Base-by-base conservation (phyloP, 495 filamentous ascomycete species). In the Penicillium roqueforti region DNA sequence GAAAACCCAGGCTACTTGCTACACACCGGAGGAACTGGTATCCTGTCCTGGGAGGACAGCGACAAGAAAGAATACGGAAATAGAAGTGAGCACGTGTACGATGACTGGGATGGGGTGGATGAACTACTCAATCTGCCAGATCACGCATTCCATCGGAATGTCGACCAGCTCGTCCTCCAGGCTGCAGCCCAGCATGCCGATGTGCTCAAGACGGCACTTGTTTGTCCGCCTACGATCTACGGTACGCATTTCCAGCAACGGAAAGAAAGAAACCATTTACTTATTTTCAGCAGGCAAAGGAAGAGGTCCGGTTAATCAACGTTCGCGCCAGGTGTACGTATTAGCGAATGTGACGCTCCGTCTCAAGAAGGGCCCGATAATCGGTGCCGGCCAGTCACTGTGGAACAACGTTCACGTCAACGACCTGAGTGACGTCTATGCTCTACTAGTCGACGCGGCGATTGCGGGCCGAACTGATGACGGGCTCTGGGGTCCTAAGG, bases 221-320 rank as follows among this genome's bases (percentile, higher is more conserved):
- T 91, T 13, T 87, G 80, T 38, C 87, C 88, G 3, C 85, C 87
- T 1, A 83, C 79, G 6, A 91, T 92, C 62, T 91, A 91, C 66
- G 88, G 87, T 45, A 55, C 39, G 45, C 11, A 22, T 39, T 45
- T 14, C n/a, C 14, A 16, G 13, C 3, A 25, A 20, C 11, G 31
- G 1, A 22, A 18, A 16, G 3, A 50, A 7, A 29, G 14, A 36
- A 13, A 1, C n/a, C 1, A 23, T 36, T 50, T 2, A 37, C 5
- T 51, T 3, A 32, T 16, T 5, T 16, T n/a, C 11, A 31, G 3
- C 25, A 68, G 65, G 60, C 25, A 51, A 53, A 42, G 87, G 87
- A 20, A 78, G 86, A 28, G 87, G 89, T 0, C 78, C 87, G 0
- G 75, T 72, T 50, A 89, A 89, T 54, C 69, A 76, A 56, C 70